A percentile compares a stretch with the other conserved stretches of the same genome.
Conservation (phyloP, 768 basidiomycete genomes). For the Sarcomyxa edulis region DNA sequence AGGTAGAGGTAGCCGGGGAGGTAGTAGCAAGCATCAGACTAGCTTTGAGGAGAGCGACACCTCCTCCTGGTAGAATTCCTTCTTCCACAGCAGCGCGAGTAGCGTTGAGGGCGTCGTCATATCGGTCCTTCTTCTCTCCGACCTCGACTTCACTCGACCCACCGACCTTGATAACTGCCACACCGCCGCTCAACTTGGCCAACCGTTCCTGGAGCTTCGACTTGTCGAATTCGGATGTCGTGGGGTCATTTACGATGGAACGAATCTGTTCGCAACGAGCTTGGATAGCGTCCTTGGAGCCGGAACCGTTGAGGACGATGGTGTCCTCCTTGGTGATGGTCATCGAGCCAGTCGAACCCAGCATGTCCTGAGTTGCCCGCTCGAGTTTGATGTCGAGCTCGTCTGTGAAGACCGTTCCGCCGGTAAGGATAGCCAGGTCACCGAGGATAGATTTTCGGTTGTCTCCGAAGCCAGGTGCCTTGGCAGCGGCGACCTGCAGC, state of each 20-base stretch:
- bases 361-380: slow-evolving; percentile 79
- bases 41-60: slow-evolving; percentile 88
- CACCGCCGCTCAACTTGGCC: slow-evolving; percentile 93
- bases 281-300: slow-evolving; percentile 83
- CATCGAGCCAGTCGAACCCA: slow-evolving; percentile 87
- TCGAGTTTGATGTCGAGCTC: slow-evolving; percentile 98
- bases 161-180: slow-evolving; percentile 98
- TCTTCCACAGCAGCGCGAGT: slow-evolving; percentile 98
- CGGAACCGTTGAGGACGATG: slow-evolving; percentile 91
- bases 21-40: slow-evolving; percentile 62
- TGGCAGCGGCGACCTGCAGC: slow-evolving; percentile 89
- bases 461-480: slow-evolving; percentile 98
- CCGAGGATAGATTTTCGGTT: slow-evolving; percentile 98
- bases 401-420: slow-evolving; percentile 95
- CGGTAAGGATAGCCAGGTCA: slow-evolving; percentile 94
- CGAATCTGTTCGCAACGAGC: slow-evolving; percentile 97
- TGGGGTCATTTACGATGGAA: slow-evolving; percentile 68
- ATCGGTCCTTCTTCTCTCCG: slow-evolving; percentile 98
- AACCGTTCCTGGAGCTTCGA: slow-evolving; percentile 95
- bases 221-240: slow-evolving; percentile 91
- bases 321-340: slow-evolving; percentile 98
- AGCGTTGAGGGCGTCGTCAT: slow-evolving; percentile 96
- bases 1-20: slow-evolving; percentile 44
- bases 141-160: slow-evolving; percentile 94
- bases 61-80: slow-evolving; percentile 96